These are phyloP conservation scores for Epichloe brachyelytri DNA, from an alignment of 2,329 filamentous ascomycete genomes.

Conservation along the genomic window DNA sequence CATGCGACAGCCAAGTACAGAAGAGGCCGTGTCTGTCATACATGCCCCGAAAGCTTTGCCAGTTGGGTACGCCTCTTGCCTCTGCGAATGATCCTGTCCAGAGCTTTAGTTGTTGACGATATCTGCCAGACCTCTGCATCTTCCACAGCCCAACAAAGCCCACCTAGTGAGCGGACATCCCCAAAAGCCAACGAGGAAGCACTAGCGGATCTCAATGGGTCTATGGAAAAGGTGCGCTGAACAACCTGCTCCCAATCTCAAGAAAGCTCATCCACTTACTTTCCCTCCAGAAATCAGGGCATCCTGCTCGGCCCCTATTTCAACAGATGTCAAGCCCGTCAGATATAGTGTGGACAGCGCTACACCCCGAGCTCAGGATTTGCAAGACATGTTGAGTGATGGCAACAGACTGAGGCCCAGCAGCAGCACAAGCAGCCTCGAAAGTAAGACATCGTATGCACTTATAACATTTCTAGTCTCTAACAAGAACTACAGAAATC, in stretches of 20 bases:
- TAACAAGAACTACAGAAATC: constrained; percentile 31
- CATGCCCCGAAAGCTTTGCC: constrained; percentile 72
- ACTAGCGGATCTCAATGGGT: constrained; percentile 13
- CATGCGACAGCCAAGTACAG: constrained; percentile 47
- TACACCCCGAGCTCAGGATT: constrained; percentile 73
- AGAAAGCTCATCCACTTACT: neutral
- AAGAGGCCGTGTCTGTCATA: constrained; percentile 81
- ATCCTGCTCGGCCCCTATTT: constrained; percentile 56
- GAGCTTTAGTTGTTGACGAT: neutral
- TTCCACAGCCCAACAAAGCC: constrained; percentile 21
- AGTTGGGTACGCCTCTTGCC: constrained; percentile 50
- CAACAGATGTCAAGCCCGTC: constrained; percentile 57
- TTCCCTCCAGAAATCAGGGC: constrained; percentile 6
- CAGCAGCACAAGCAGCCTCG: constrained; percentile 61
- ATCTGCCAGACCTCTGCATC: constrained; percentile 28
- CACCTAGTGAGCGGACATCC: constrained; percentile 22
- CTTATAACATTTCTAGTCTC: neutral
- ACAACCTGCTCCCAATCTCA: neutral
- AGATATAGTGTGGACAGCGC: constrained; percentile 54
- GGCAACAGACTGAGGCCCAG: constrained; percentile 46
- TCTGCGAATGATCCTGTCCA: too few relatives aligned
- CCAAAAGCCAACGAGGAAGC: constrained; percentile 25
- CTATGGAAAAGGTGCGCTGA: constrained; percentile 13
- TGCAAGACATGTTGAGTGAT: constrained; percentile 56
- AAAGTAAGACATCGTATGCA: constrained; percentile 42